phyloP scores from a whole-genome alignment of 306 rosid genomes.

The Purshia tridentata region DNA sequence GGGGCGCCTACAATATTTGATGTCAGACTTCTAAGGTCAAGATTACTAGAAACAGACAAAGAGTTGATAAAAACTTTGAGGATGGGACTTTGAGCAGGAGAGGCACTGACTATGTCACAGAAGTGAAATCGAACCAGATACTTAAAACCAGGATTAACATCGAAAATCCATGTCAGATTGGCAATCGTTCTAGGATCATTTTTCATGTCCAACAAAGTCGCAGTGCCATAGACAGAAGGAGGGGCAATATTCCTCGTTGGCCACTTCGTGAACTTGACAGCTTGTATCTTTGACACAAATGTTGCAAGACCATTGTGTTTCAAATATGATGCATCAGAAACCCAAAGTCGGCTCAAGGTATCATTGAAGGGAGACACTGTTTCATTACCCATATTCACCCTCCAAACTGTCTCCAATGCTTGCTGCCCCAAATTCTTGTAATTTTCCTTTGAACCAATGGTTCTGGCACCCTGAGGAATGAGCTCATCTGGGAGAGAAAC shows the following conservation, averaged over 20 bases:
- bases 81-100: not conserved
- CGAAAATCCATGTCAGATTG: constrained; percentile 56
- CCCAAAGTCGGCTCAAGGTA: constrained; percentile 56
- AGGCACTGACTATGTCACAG: constrained; percentile 43
- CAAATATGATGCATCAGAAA: constrained; percentile 43
- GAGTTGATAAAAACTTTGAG: constrained; percentile 54
- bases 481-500: constrained; percentile 49
- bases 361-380: constrained; percentile 43
- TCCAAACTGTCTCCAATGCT: constrained; percentile 56
- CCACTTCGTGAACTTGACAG: constrained; percentile 35
- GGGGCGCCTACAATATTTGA: constrained; percentile 44
- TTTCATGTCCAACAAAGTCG: constrained; percentile 32
- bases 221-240: constrained; percentile 48
- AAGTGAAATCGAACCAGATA: constrained; percentile 68
- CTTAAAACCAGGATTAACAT: constrained; percentile 54
- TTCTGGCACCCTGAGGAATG: constrained; percentile 36
- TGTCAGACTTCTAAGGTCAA: constrained; percentile 32
- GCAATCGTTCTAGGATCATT: constrained; percentile 18
- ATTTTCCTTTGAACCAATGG: constrained; percentile 29
- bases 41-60: constrained; percentile 34
- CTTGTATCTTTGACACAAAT: constrained; percentile 35
- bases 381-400: constrained; percentile 69
- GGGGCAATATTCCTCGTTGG: constrained; percentile 41
- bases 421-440: constrained; percentile 23
- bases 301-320: constrained; percentile 13